phyloP scores from a whole-genome alignment of 352 stramenopile genomes.

The Globisporangium abappressorium region DNA sequence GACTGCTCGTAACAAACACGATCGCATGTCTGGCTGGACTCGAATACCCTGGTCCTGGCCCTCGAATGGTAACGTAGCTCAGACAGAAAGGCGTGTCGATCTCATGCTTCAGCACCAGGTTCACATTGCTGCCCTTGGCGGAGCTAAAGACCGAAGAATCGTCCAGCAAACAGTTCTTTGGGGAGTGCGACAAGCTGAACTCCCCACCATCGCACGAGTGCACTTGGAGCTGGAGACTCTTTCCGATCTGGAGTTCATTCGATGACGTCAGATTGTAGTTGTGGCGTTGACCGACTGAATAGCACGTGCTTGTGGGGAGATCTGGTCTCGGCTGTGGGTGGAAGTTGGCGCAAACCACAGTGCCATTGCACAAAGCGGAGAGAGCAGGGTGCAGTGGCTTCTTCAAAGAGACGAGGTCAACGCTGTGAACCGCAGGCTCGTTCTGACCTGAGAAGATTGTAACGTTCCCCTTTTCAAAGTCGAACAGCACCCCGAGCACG shows the following conservation, averaged over 20 bases:
- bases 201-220: constrained; percentile 74
- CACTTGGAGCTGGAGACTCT: constrained; percentile 64
- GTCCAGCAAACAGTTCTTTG: constrained; percentile 71
- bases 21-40: constrained; percentile 59
- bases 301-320: constrained; percentile 42
- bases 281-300: constrained; percentile 27
- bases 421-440: constrained; percentile 33
- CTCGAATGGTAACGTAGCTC: constrained; percentile 68
- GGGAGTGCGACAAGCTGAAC: constrained; percentile 67
- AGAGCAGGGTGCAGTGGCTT: constrained; percentile 53
- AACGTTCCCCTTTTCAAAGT: constrained; percentile 60
- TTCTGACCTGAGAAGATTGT: constrained; percentile 51
- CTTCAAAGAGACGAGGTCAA: constrained; percentile 33
- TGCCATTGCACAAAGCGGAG: constrained; percentile 68
- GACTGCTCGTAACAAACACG: constrained; percentile 70
- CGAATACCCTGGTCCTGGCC: constrained; percentile 75
- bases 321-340: constrained; percentile 52
- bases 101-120: constrained; percentile 77
- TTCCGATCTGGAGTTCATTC: constrained; percentile 72
- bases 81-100: constrained; percentile 79
- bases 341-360: constrained; percentile 65
- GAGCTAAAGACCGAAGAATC: constrained; percentile 85
- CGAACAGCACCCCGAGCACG: constrained; percentile 72
- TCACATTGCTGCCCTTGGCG: constrained; percentile 64
- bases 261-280: constrained; percentile 45